Evolutionary conservation across 176 grass and related monocot genomes (phyloP).

Genomic region (Ensete glaucum): DNA sequence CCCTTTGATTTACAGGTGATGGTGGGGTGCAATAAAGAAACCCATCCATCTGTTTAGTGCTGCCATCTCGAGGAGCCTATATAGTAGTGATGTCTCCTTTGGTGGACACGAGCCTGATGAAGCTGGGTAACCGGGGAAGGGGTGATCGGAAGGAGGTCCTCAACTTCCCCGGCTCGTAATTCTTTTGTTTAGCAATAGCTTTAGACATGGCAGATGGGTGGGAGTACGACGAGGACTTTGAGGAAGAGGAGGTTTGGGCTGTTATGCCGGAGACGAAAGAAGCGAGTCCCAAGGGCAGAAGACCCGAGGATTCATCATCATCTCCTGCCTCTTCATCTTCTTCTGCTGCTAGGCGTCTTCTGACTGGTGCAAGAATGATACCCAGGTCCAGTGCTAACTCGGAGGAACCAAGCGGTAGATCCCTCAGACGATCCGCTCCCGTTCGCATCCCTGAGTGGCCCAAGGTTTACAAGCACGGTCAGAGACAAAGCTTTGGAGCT

Average conservation of each 20-base stretch:
- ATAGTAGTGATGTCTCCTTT: neutral
- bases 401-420: neutral
- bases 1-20: neutral
- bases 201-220: neutral
- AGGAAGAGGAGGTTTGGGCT: slow-evolving; percentile 44
- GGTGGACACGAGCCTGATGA: neutral
- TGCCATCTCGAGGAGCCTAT: neutral
- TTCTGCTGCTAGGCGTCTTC: neutral
- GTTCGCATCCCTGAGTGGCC: slow-evolving; percentile 42
- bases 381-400: neutral
- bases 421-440: slow-evolving; percentile 18
- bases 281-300: neutral
- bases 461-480: slow-evolving; percentile 24
- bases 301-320: slow-evolving; percentile 8
- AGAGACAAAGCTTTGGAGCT: neutral
- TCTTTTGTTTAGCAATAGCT: neutral
- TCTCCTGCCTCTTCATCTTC: neutral
- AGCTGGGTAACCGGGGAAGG: neutral
- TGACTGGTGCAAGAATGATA: slow-evolving; percentile 23
- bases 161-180: neutral
- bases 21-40: neutral
- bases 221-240: slow-evolving; percentile 33
- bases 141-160: neutral
- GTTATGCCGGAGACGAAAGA: slow-evolving; percentile 1
- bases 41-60: neutral